phyloP scores from a whole-genome alignment of 345 rosid genomes.

The Eucalyptus urophylla region DNA sequence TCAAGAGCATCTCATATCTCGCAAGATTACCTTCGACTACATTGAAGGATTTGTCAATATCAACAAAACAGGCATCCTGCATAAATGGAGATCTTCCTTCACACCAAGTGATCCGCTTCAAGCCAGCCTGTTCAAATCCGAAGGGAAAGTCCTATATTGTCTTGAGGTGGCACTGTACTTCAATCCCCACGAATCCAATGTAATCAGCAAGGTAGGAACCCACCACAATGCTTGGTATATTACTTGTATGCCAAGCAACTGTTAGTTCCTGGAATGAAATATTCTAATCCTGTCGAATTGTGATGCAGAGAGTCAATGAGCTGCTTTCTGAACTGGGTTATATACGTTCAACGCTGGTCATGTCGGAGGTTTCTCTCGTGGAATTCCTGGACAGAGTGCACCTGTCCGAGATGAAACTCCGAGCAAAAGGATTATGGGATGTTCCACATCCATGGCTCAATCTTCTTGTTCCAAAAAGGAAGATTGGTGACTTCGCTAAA shows the following conservation, averaged over 20 bases:
- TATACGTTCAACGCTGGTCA: conserved; percentile 61
- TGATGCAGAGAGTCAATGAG: conserved; percentile 38
- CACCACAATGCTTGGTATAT: neutral
- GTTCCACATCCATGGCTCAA: conserved; percentile 97
- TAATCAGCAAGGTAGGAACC: conserved; percentile 35
- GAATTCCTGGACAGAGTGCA: conserved; percentile 93
- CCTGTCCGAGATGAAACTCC: conserved; percentile 47
- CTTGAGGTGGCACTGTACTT: conserved; percentile 78
- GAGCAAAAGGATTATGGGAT: conserved; percentile 79
- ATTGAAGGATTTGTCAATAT: conserved; percentile 82
- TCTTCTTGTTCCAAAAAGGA: conserved; percentile 67
- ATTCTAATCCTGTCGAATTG: neutral
- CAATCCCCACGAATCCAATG: conserved; percentile 32
- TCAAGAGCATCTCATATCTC: conserved; percentile 72
- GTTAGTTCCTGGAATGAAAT: neutral
- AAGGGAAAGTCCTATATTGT: conserved; percentile 77
- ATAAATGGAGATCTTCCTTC: conserved; percentile 84
- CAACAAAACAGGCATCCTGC: conserved; percentile 66
- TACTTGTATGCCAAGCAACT: neutral
- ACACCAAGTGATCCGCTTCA: conserved; percentile 50
- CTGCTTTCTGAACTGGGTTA: conserved; percentile 54
- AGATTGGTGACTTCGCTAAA: conserved; percentile 37
- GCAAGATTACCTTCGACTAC: conserved; percentile 56
- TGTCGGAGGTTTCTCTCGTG: conserved; percentile 55
- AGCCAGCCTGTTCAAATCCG: conserved; percentile 65